A percentile compares a stretch with the other conserved stretches of the same genome.
These are phyloP conservation scores for Penicillium psychrofluorescens DNA, from an alignment of 495 filamentous ascomycete species.

Conservation along the genomic window DNA sequence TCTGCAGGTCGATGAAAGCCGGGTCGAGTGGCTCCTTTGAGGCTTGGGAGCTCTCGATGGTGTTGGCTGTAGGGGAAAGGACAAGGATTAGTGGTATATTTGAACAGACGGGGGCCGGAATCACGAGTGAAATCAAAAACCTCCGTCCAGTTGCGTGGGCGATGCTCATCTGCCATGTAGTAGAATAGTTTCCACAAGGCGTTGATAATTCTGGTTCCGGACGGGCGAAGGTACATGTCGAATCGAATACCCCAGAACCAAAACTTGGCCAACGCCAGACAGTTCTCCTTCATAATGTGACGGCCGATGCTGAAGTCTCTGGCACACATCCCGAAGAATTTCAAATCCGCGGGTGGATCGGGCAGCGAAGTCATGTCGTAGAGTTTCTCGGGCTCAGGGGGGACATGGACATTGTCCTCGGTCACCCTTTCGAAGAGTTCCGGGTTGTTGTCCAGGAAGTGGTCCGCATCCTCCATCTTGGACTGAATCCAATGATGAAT, in stretches of 20 bases:
- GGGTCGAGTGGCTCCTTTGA: neutral
- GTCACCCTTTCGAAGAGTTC: no score
- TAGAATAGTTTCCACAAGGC: conserved; percentile 23
- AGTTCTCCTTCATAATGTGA: neutral
- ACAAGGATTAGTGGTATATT: conserved; percentile 7
- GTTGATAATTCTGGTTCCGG: neutral
- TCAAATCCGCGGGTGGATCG: conserved; percentile 17
- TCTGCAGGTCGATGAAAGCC: conserved; percentile 8
- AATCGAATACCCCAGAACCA: conserved; percentile 28
- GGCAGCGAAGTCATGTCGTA: conserved; percentile 12
- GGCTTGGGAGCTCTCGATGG: conserved; percentile 5
- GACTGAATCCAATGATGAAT: no score
- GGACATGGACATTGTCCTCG: neutral
- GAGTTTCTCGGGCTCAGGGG: neutral
- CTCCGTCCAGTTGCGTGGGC: conserved; percentile 7
- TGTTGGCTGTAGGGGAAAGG: conserved; percentile 20
- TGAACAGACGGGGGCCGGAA: conserved; percentile 29
- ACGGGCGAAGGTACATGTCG: neutral
- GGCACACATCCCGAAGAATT: conserved; percentile 1
- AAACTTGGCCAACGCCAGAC: conserved; percentile 4
- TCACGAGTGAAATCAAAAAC: conserved; percentile 19
- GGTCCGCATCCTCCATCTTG: no score
- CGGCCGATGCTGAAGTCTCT: neutral
- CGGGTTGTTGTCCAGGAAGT: no score
- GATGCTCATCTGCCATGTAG: conserved; percentile 13